These are phyloP conservation scores for Puccinia novopanici DNA, from an alignment of 1,284 basidiomycete species.

Conservation along the genomic window DNA sequence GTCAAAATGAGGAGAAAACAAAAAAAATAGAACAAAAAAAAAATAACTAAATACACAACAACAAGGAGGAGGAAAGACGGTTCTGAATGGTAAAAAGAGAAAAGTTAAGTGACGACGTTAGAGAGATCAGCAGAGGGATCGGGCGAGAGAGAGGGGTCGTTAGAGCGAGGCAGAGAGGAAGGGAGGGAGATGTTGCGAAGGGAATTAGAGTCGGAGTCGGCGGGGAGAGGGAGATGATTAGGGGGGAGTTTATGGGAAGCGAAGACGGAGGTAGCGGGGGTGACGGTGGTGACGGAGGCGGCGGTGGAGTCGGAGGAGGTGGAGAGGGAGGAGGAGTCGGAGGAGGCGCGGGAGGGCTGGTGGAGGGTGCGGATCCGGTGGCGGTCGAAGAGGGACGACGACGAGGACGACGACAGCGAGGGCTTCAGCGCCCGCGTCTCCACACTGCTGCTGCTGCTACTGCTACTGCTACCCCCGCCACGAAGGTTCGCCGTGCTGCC, in stretches of 20 bases:
- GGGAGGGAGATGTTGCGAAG: too few species aligned
- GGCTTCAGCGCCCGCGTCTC: not conserved
- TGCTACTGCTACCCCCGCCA: too few species aligned
- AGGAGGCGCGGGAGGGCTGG: too few species aligned
- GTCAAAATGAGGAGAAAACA: not conserved
- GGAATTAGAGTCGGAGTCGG: not conserved
- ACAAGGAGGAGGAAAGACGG: not conserved
- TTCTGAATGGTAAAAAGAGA: too few species aligned
- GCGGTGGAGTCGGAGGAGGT: not conserved
- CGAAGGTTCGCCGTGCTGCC: too few species aligned
- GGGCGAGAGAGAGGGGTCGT: too few species aligned
- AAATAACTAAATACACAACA: not conserved
- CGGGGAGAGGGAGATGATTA: too few species aligned
- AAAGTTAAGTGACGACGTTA: not conserved
- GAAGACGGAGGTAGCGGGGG: not conserved
- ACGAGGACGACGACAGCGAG: not conserved
- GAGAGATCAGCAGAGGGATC: too few species aligned
- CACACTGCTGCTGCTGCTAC: not conserved
- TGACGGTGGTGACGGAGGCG: not conserved
- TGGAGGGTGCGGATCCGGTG: not conserved
- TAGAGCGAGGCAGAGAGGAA: too few species aligned
- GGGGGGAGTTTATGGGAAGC: too few species aligned
- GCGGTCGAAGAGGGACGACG: not conserved
- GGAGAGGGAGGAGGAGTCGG: too few species aligned
- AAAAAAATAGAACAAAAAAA: too few species aligned